Evolutionary conservation across 1,139 yeast species (phyloP).

Genomic region (Starmera stellimalicola): DNA sequence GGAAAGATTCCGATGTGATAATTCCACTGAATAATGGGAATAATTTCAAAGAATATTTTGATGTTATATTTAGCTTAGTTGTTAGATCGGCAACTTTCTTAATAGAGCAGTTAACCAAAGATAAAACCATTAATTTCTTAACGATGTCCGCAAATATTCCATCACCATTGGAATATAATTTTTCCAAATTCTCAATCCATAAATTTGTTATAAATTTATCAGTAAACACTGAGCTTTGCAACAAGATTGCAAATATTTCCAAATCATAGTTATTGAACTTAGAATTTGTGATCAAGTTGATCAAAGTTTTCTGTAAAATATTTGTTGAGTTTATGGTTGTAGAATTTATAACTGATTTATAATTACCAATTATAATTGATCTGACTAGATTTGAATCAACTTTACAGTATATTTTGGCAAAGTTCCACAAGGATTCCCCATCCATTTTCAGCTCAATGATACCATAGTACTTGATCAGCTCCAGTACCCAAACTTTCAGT

Average conservation of each 20-base stretch:
- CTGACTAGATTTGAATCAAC: slow-evolving; percentile 40
- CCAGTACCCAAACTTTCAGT: slow-evolving; percentile 43
- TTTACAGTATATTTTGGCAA: slow-evolving; percentile 41
- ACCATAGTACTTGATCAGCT: slow-evolving; percentile 42
- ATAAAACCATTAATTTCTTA: slow-evolving; percentile 41
- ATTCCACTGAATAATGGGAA: slow-evolving; percentile 49
- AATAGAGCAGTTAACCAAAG: slow-evolving; percentile 41
- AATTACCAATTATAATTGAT: slow-evolving; percentile 41
- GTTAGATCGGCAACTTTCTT: slow-evolving; percentile 33
- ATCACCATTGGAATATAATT: slow-evolving; percentile 44
- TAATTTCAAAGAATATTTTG: slow-evolving; percentile 30
- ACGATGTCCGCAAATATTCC: slow-evolving; percentile 39
- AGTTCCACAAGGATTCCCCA: slow-evolving; percentile 57
- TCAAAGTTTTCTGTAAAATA: slow-evolving; percentile 25
- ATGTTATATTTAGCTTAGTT: slow-evolving; percentile 35
- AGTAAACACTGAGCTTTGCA: slow-evolving; percentile 28
- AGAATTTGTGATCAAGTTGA: slow-evolving; percentile 32
- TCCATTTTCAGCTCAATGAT: slow-evolving; percentile 43
- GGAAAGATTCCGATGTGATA: slow-evolving; percentile 34
- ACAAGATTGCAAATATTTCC: slow-evolving; percentile 28
- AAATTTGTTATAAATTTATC: slow-evolving; percentile 41
- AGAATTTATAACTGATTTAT: slow-evolving; percentile 16
- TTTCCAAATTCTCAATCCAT: slow-evolving; percentile 55
- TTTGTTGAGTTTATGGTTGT: slow-evolving; percentile 10
- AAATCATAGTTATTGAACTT: slow-evolving; percentile 34